A percentile compares a stretch with the other conserved stretches of the same genome.
phyloP scores from a whole-genome alignment of 208 protist species.

The Trypanosomatidae sp. region DNA sequence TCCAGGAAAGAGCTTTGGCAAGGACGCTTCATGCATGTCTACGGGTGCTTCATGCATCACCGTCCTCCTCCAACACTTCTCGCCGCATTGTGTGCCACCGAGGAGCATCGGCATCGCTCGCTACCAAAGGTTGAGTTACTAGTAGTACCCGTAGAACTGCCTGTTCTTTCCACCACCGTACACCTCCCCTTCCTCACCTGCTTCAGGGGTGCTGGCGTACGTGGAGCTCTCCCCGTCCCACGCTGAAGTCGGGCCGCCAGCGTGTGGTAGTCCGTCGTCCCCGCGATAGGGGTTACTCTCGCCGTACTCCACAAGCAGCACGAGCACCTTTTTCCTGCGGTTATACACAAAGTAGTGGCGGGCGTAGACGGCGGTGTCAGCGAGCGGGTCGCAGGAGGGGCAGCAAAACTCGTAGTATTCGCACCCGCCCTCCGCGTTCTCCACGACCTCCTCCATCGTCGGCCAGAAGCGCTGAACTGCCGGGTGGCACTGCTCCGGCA shows the following conservation, averaged over 20 bases:
- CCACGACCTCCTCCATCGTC: conserved; percentile 44
- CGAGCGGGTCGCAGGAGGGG: conserved; percentile 68
- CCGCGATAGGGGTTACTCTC: conserved; percentile 69
- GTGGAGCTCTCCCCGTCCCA: conserved; percentile 29
- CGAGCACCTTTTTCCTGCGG: conserved; percentile 54
- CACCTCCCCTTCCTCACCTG: conserved; percentile 29
- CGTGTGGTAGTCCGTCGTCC: conserved; percentile 43
- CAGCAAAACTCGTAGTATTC: conserved; percentile 74
- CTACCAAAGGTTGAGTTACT: neutral
- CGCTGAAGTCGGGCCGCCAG: conserved; percentile 3
- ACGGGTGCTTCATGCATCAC: neutral
- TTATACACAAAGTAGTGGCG: conserved; percentile 80
- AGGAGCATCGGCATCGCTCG: neutral
- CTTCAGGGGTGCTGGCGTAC: conserved; percentile 31
- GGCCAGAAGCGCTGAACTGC: conserved; percentile 68
- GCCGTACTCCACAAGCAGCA: conserved; percentile 57
- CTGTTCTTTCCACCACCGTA: conserved; percentile 52
- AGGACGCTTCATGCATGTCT: neutral
- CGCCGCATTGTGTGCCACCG: neutral
- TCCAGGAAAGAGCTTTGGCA: neutral
- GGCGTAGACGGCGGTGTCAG: conserved; percentile 47
- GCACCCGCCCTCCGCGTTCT: conserved; percentile 47
- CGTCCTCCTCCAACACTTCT: neutral
- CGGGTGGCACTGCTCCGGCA: conserved; percentile 47
- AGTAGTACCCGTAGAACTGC: conserved; percentile 55